These are phyloP conservation scores for Deinandra increscens DNA, from an alignment of 129 eudicot genomes.

Conservation along the genomic window DNA sequence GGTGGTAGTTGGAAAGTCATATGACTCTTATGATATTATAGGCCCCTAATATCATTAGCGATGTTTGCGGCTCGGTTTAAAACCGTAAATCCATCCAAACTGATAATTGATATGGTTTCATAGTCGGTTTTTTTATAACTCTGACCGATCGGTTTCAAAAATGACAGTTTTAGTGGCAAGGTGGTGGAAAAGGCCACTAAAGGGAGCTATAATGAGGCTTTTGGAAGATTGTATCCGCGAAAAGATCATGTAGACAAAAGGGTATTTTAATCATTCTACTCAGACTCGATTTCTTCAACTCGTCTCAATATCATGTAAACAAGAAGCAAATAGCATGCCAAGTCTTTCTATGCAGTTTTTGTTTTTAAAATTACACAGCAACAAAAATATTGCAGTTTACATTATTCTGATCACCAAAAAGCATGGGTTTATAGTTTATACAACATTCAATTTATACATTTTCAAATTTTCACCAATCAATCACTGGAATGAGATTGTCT, in stretches of 20 bases:
- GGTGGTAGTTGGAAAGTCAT: no score
- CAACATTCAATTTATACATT: background rate
- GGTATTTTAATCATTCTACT: no score
- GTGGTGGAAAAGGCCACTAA: conserved; percentile 47
- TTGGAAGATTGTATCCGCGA: conserved; percentile 52
- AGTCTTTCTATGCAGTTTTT: background rate
- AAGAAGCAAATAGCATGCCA: background rate
- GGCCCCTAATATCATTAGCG: no score
- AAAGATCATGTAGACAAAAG: conserved; percentile 16
- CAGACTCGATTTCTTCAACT: no score
- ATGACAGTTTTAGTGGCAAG: conserved; percentile 29
- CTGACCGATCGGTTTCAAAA: background rate
- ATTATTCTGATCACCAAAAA: background rate
- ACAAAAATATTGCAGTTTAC: background rate
- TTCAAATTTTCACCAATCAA: conserved; percentile 26
- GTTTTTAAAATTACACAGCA: background rate
- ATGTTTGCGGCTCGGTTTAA: no score
- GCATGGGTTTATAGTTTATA: background rate
- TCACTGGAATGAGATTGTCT: conserved; percentile 54
- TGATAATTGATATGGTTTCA: no score
- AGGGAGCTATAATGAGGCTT: conserved; percentile 40
- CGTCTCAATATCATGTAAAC: background rate
- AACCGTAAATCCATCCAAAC: no score
- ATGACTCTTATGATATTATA: no score
- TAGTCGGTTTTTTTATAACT: no score